Base-by-base conservation (phyloP, 2,329 filamentous ascomycete species). In the Aspergillus versicolor region DNA sequence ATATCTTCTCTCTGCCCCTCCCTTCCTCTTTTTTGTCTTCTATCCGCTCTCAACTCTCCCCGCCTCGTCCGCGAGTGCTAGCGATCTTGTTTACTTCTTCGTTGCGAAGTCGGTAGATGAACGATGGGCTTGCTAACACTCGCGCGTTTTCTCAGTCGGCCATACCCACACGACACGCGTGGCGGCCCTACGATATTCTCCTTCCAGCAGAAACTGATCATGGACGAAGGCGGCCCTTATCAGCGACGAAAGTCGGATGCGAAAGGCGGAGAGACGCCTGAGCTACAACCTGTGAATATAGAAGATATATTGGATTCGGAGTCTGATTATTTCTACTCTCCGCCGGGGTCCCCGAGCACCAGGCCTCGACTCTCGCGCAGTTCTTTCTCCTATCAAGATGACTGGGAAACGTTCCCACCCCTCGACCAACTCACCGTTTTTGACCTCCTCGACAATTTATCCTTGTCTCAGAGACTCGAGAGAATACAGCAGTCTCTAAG, bases 371-470 rank as follows among this genome's bases (percentile, higher is more conserved):
- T 92, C 47, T 95, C 92, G 7, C 85, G 92, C 58, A 82, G 84
- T 15, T 96, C 92, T 15, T 92, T 92, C 73, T 92, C 86, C n/a
- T 91, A 91, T 67, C 90, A 94, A 56, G 90, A 94, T 66, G 91
- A 93, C 70, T 94, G 90, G 84, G 91, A 96, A 61, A 81, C 86
- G 21, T 89, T 95, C 61, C 91, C 92, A 9, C 92, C 93, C 0
- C 80, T 97, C 22, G 94, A 99, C 73, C 89, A 91, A 51, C 81
- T 99, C 53, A 92, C 90, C 40, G 86, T 97, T 57, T 91, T 99
- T 67, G 94, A 99, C 70, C 82, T 99, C 48, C 84, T 99, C 63
- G 93, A 97, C 76, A 97, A 97, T 72, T 76, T 99, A 62, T 90
- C 92, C 5, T 81, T 99, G 32, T 89, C 92, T 1, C 90, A 96